These are phyloP conservation scores for Trebouxia sp. DNA, from an alignment of 139 green algal genomes.

Conservation along the genomic window DNA sequence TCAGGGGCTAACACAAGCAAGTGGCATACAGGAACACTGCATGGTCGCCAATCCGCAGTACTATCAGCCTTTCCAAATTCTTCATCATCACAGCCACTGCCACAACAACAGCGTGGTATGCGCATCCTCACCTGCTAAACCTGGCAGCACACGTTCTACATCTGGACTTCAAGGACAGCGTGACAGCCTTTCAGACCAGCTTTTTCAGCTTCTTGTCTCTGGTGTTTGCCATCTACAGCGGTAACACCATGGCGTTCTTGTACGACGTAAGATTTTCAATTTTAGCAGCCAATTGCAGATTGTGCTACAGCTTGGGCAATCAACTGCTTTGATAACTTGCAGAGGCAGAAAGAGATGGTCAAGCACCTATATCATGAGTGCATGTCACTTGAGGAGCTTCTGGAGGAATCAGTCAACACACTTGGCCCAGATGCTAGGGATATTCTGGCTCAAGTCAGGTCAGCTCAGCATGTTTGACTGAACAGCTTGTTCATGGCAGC, in stretches of 20 bases:
- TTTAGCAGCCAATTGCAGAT: neutral
- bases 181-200: conserved; percentile 44
- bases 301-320: no score
- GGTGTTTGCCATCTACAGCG: conserved; percentile 43
- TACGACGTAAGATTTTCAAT: conserved; percentile 37
- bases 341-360: conserved; percentile 43
- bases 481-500: no score
- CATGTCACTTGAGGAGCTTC: conserved; percentile 42
- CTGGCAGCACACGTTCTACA: conserved; percentile 38
- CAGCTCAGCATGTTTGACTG: neutral
- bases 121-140: conserved; percentile 38
- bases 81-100: conserved; percentile 31
- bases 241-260: conserved; percentile 45
- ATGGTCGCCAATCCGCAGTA: conserved; percentile 33
- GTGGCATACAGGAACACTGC: conserved; percentile 34
- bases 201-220: conserved; percentile 45
- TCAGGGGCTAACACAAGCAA: no score
- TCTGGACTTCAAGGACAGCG: conserved; percentile 45
- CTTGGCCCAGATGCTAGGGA: conserved; percentile 40
- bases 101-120: conserved; percentile 31
- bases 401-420: conserved; percentile 39
- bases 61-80: conserved; percentile 34
- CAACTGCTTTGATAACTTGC: neutral
- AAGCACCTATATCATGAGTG: conserved; percentile 38
- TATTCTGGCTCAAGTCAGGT: conserved; percentile 41